A percentile compares a stretch with the other conserved stretches of the same genome.
These are phyloP conservation scores for Neocallimastix lanati DNA, from an alignment of 192 early-diverging fungal genomes.

Conservation along the genomic window DNA sequence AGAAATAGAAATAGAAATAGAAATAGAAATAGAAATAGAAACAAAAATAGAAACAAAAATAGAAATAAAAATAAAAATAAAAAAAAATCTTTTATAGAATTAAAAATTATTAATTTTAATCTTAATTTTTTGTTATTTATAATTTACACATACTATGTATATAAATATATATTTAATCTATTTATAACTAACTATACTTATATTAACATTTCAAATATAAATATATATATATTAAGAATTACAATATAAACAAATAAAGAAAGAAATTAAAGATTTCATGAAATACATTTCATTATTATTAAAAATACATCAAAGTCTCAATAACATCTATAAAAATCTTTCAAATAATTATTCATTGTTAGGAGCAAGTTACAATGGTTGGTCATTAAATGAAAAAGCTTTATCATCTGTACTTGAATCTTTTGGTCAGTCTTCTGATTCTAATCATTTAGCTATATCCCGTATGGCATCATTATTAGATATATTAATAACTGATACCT, in stretches of 20 bases:
- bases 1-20: no score
- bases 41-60: no score
- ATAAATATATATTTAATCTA: no score
- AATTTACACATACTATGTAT: no score
- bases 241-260: neutral
- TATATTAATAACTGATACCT: neutral
- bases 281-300: neutral
- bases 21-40: no score
- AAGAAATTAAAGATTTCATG: neutral
- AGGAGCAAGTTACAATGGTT: conserved; percentile 82
- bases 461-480: neutral
- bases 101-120: no score
- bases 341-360: conserved; percentile 36
- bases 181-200: no score
- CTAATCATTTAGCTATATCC: conserved; percentile 9
- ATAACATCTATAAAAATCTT: neutral
- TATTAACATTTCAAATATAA: no score
- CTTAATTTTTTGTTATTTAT: no score
- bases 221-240: no score
- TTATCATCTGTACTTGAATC: conserved; percentile 77
- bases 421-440: conserved; percentile 82
- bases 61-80: no score
- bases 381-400: conserved; percentile 66
- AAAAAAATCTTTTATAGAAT: no score
- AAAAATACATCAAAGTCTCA: neutral